Base-by-base conservation (phyloP, 768 basidiomycete genomes). In the Psilocybe azurescens region DNA sequence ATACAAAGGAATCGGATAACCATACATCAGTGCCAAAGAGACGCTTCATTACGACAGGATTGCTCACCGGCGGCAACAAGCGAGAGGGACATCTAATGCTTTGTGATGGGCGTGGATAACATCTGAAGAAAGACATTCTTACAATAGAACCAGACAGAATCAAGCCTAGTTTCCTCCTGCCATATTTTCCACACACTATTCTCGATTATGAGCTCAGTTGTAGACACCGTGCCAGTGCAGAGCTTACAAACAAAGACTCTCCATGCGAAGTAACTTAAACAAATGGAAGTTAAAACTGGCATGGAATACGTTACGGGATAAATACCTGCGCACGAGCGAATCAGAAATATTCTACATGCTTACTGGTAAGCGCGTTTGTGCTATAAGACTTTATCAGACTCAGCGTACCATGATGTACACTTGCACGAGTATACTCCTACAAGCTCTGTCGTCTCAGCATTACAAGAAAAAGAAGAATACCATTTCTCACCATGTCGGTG, bases 401-500 rank as follows among this genome's bases (percentile, higher is more conserved):
- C 46, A 10, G 16, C 48, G 4, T 18, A 50, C 48, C 24, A 13
- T 58, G 16, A 41, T 5, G 29, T 41, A 32, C 8, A 53, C 7
- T 4, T 44, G 30, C 11, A 39, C 52, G 28, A 60, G 44, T 6
- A 60, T 16, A 46, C 28, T 53, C 44, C 41, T 60, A 8, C n/a
- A n/a, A 1, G 16, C 8, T 50, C 13, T 30, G 9, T 53, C 33
- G 10, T 3, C n/a, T 51, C n/a, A 33, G 14, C 32, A 14, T 46
- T 14, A 29, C 20, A n/a, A 28, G 51, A 41, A 44, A 20, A 9
- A 33, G 8, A 14, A 20, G 29, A 5, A 7, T 8, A 13, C 47
- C 16, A 30, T 5, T n/a, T 11, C 47, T 63, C 47, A 59, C 62
- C 62, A 63, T 4, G 57, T 59, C 29, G 58, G 62, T 1, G 20